phyloP scores from a whole-genome alignment of 2,329 filamentous ascomycete species.

The Trichoderma arundinaceum region DNA sequence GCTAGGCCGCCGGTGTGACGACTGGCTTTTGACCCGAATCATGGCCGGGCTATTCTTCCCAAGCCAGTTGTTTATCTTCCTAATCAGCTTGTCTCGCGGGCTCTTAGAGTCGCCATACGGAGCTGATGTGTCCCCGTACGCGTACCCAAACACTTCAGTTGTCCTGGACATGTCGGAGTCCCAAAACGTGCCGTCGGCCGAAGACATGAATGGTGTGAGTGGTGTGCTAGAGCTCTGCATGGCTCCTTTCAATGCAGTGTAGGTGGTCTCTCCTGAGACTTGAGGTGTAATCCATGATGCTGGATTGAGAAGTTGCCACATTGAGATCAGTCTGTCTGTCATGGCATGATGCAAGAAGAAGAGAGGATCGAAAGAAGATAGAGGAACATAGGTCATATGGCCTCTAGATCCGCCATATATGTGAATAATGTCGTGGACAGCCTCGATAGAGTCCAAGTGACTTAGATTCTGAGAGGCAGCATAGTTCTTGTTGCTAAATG shows the following conservation, averaged over 20 bases:
- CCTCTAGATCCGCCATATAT: constrained; percentile 63
- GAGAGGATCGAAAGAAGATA: constrained; percentile 78
- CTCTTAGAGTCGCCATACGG: constrained; percentile 37
- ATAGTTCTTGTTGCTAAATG: constrained; percentile 73
- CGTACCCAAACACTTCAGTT: constrained; percentile 71
- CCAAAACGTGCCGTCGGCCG: constrained; percentile 66
- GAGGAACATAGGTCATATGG: constrained; percentile 73
- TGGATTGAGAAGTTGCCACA: constrained; percentile 79
- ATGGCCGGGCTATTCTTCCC: constrained; percentile 42
- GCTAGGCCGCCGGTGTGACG: background rate
- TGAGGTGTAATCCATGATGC: constrained; percentile 67
- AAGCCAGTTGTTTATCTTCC: constrained; percentile 59
- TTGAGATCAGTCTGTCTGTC: constrained; percentile 74
- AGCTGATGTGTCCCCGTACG: constrained; percentile 67
- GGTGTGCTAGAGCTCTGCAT: constrained; percentile 61
- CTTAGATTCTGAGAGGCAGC: constrained; percentile 53
- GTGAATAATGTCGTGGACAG: constrained; percentile 68
- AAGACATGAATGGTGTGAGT: constrained; percentile 70
- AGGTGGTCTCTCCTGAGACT: constrained; percentile 62
- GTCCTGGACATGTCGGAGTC: constrained; percentile 66
- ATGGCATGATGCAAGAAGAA: constrained; percentile 81
- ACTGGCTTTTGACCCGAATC: constrained; percentile 27
- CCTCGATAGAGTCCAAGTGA: constrained; percentile 68
- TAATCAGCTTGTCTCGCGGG: constrained; percentile 45
- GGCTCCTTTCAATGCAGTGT: constrained; percentile 61